Conservation (phyloP, 257 asterid species). For the Solanum lignicaule region DNA sequence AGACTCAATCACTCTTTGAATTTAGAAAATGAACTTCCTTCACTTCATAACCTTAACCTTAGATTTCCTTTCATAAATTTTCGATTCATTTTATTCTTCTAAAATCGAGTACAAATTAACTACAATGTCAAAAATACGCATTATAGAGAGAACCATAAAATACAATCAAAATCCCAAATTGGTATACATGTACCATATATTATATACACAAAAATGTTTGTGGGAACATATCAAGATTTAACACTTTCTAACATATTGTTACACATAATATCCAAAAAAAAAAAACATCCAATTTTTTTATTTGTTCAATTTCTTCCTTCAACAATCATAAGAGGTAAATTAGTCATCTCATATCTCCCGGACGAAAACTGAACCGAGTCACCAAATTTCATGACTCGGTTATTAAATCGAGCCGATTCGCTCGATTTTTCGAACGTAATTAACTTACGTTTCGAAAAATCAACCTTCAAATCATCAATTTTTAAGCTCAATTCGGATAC, state of each 20-base stretch:
- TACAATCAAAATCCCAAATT: background rate
- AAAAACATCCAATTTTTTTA: background rate
- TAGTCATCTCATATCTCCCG: conserved; percentile 22
- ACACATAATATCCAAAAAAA: background rate
- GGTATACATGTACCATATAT: background rate
- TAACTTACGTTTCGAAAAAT: conserved; percentile 16
- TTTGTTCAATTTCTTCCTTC: background rate
- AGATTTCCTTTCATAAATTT: background rate
- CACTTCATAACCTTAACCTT: background rate
- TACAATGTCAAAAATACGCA: background rate
- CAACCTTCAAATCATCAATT: conserved; percentile 20
- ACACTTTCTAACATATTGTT: background rate
- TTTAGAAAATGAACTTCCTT: background rate
- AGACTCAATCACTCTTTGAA: background rate
- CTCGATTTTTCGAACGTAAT: conserved; percentile 21
- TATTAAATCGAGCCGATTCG: conserved; percentile 59
- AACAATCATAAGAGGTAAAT: background rate
- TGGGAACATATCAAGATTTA: background rate
- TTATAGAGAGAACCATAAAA: background rate
- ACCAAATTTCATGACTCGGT: conserved; percentile 7
- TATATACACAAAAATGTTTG: background rate
- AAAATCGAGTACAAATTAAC: background rate
- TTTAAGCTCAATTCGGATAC: conserved; percentile 26
- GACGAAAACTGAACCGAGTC: conserved; percentile 41
- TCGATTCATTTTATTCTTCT: background rate